A percentile compares a stretch with the other conserved stretches of the same genome.
These are phyloP conservation scores for Collybiopsis confluens DNA, from an alignment of 768 basidiomycete species.

Conservation along the genomic window DNA sequence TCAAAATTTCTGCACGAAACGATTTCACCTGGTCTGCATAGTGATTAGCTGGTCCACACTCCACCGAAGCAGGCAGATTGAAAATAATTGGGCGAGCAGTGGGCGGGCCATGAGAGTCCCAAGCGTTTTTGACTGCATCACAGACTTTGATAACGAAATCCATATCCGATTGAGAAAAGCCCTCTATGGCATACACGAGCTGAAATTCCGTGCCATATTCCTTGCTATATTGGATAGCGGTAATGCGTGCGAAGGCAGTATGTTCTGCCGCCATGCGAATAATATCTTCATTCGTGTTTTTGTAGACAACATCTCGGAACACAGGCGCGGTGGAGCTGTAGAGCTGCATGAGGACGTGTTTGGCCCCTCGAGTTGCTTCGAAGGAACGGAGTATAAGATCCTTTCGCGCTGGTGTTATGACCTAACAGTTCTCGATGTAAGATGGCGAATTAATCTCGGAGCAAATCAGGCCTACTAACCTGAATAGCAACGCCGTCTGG, in stretches of 20 bases:
- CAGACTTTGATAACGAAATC: conserved; percentile 93
- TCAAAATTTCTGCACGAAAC: conserved; percentile 19
- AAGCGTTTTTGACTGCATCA: conserved; percentile 86
- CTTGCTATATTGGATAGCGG: conserved; percentile 81
- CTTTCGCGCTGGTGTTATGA: no score
- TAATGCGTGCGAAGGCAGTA: conserved; percentile 78
- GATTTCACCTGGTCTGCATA: conserved; percentile 95
- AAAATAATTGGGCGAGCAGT: conserved; percentile 92
- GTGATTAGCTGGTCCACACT: conserved; percentile 95
- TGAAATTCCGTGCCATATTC: conserved; percentile 87
- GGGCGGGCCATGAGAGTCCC: conserved; percentile 84
- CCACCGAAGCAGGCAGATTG: conserved; percentile 96
- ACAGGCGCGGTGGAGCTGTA: conserved; percentile 85
- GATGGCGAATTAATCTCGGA: no score
- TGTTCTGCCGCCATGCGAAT: conserved; percentile 83
- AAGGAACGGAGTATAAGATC: no score
- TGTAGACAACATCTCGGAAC: conserved; percentile 93
- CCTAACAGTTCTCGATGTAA: no score
- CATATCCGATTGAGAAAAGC: conserved; percentile 96
- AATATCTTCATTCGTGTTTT: conserved; percentile 90
- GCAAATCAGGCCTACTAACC: no score
- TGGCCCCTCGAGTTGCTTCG: no score
- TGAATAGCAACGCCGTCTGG: no score
- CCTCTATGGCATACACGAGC: conserved; percentile 98
- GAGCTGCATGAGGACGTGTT: no score